phyloP scores from a whole-genome alignment of 2,329 filamentous ascomycete species.

The Sporothrix pseudoabietina region DNA sequence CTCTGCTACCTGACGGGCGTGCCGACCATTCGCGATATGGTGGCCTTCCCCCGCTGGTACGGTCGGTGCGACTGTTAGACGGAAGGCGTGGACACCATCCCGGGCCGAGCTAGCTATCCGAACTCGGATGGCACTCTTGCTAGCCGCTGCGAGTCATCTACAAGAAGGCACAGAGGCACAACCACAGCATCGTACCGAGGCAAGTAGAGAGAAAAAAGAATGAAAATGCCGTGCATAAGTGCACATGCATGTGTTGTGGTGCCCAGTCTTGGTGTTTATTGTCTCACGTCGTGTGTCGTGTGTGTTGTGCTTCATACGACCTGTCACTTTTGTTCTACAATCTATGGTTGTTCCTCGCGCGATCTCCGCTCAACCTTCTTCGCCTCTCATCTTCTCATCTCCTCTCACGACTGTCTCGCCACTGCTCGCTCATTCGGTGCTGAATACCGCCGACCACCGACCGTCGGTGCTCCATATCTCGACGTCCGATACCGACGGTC shows the following conservation, averaged over 20 bases:
- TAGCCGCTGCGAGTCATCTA: constrained; percentile 8
- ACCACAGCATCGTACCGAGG: not conserved
- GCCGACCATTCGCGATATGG: constrained; percentile 79
- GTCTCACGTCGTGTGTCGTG: not conserved
- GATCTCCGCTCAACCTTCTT: not conserved
- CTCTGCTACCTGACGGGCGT: constrained; percentile 81
- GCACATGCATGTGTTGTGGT: not conserved
- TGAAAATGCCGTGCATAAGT: not conserved
- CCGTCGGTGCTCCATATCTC: not conserved
- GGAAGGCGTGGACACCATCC: not conserved
- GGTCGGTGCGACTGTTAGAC: constrained; percentile 62
- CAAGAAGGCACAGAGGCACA: not conserved
- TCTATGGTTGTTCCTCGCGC: not conserved
- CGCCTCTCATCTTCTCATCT: not conserved
- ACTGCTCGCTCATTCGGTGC: not conserved
- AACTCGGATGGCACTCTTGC: not conserved
- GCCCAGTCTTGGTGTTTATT: not conserved
- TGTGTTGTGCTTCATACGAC: not conserved
- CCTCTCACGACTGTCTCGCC: not conserved
- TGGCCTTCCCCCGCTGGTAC: constrained; percentile 79
- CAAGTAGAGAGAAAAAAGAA: not conserved
- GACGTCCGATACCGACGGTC: not conserved
- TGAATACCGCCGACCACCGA: constrained; percentile 3
- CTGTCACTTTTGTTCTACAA: not conserved
- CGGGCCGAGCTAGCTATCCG: not conserved